Evolutionary conservation across 1,139 yeast genomes (phyloP).

Genomic region (Yamadazyma oceani): DNA sequence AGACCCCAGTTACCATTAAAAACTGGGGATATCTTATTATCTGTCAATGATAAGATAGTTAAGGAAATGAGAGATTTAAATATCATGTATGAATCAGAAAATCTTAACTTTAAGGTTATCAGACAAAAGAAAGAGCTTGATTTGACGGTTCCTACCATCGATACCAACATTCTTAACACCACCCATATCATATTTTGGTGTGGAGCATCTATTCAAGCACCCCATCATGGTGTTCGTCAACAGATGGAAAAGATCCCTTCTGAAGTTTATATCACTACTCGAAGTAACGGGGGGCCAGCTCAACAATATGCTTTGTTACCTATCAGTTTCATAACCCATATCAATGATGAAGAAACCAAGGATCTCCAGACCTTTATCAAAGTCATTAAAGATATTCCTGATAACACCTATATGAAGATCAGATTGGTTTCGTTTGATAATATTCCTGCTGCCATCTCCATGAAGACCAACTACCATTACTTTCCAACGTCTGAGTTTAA

Average conservation of each 20-base stretch:
- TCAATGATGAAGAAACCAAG: constrained; percentile 73
- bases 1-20: constrained; percentile 34
- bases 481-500: constrained; percentile 78
- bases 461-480: constrained; percentile 88
- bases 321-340: constrained; percentile 85
- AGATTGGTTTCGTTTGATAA: constrained; percentile 83
- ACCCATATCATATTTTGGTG: constrained; percentile 75
- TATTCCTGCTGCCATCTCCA: constrained; percentile 79
- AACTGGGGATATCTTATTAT: constrained; percentile 71
- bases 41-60: constrained; percentile 65
- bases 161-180: constrained; percentile 58
- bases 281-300: constrained; percentile 82
- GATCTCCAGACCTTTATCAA: constrained; percentile 64
- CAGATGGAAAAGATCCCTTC: constrained; percentile 78
- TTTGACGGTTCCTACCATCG: constrained; percentile 62
- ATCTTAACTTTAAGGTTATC: constrained; percentile 60
- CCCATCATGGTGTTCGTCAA: constrained; percentile 56
- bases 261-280: constrained; percentile 72
- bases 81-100: constrained; percentile 47
- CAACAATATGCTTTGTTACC: constrained; percentile 78
- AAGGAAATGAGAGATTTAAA: constrained; percentile 68
- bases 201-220: constrained; percentile 66
- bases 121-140: constrained; percentile 53
- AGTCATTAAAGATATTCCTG: constrained; percentile 67
- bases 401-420: constrained; percentile 76